Percentiles rank a stretch among this genome's conserved stretches.
Evolutionary conservation across 2,329 filamentous ascomycete species (phyloP).

Genomic region (Phialophora verrucosa): DNA sequence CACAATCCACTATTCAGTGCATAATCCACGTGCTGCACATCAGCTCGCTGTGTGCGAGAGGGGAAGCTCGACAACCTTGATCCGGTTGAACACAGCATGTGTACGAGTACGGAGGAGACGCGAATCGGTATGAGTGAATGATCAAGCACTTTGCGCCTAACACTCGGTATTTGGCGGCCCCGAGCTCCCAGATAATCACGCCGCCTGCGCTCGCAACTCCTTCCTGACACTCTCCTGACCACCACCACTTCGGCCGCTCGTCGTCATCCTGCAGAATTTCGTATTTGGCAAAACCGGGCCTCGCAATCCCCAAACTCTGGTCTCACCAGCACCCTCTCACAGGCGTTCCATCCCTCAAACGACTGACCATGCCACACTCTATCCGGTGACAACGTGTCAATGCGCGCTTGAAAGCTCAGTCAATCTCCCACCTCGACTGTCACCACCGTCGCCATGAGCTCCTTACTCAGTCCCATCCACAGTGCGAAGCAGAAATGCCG

Average conservation of each 20-base stretch:
- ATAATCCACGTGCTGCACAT: conserved; percentile 1
- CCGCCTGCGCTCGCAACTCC: background rate
- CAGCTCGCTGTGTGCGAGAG: background rate
- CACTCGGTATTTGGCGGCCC: background rate
- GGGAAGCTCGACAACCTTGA: background rate
- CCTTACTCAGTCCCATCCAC: conserved; percentile 54
- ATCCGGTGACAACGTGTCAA: conserved; percentile 9
- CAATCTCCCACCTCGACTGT: conserved; percentile 12
- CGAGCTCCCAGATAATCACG: background rate
- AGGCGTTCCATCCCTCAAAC: conserved; percentile 6
- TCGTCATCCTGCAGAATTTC: conserved; percentile 23
- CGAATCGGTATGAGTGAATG: background rate
- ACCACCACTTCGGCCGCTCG: background rate
- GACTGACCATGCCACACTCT: conserved; percentile 10
- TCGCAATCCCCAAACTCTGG: conserved; percentile 6
- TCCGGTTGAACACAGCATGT: background rate
- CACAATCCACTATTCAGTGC: background rate
- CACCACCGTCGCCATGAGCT: conserved; percentile 34
- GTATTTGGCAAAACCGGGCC: background rate
- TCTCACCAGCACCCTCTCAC: conserved; percentile 15
- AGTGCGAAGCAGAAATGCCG: conserved; percentile 68
- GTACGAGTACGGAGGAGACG: background rate
- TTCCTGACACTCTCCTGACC: background rate
- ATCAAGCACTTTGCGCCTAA: background rate
- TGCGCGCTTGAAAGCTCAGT: conserved; percentile 24